phyloP scores from a whole-genome alignment of 2,329 filamentous ascomycete genomes.

The Fusarium xylarioides region DNA sequence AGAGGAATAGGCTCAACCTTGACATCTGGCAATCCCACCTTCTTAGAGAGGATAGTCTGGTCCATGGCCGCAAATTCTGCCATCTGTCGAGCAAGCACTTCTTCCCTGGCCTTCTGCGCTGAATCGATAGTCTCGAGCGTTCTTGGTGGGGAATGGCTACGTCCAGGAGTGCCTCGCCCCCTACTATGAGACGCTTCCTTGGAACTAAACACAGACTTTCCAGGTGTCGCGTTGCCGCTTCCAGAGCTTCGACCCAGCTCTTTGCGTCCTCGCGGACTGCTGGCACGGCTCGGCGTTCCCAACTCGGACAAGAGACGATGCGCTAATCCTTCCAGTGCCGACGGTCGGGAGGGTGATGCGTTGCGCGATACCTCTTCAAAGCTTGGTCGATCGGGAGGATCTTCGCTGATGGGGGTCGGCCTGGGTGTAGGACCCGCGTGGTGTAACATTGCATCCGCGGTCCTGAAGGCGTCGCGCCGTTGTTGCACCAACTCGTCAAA shows the following conservation, averaged over 20 bases:
- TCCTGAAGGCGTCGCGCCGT: constrained; percentile 70
- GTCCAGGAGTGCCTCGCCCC: constrained; percentile 43
- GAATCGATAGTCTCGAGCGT: constrained; percentile 40
- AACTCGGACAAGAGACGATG: constrained; percentile 70
- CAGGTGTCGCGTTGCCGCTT: constrained; percentile 46
- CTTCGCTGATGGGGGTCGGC: constrained; percentile 44
- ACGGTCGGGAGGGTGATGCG: constrained; percentile 62
- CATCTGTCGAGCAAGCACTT: constrained; percentile 58
- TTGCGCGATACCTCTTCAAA: constrained; percentile 56
- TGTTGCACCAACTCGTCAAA: constrained; percentile 77
- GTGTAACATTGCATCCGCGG: constrained; percentile 60
- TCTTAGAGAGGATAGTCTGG: constrained; percentile 66
- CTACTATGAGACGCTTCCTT: constrained; percentile 56
- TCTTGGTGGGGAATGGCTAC: constrained; percentile 55
- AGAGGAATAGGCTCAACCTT: constrained; percentile 59
- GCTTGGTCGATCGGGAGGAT: constrained; percentile 54
- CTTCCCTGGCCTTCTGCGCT: constrained; percentile 46
- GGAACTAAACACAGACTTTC: constrained; percentile 49
- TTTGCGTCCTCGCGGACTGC: constrained; percentile 61
- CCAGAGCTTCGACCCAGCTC: constrained; percentile 50
- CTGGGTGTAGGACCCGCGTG: constrained; percentile 46
- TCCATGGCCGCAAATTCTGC: constrained; percentile 72
- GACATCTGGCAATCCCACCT: constrained; percentile 59
- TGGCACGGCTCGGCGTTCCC: constrained; percentile 61
- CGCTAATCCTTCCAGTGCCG: constrained; percentile 67